phyloP scores from a whole-genome alignment of 2,329 filamentous ascomycete species.

The Alternaria triticina region DNA sequence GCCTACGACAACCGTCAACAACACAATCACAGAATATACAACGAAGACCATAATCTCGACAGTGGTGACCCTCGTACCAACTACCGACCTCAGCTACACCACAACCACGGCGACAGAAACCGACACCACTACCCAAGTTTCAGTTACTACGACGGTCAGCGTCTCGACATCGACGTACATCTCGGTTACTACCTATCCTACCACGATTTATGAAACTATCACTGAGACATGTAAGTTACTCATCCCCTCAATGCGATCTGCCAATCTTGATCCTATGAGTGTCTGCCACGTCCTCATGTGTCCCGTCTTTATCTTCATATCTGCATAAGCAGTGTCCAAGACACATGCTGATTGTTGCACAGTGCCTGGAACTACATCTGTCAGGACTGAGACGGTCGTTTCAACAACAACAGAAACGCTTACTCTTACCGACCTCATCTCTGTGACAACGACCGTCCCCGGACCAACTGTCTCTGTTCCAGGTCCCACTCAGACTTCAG shows the following conservation, averaged over 20 bases:
- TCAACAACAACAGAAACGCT: slow-evolving; percentile 12
- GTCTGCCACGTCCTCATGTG: background rate
- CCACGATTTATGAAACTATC: slow-evolving; percentile 1
- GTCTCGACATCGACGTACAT: slow-evolving; percentile 29
- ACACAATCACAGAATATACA: slow-evolving; percentile 14
- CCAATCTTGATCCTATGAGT: background rate
- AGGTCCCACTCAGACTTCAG: slow-evolving; percentile 19
- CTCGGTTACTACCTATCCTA: slow-evolving; percentile 10
- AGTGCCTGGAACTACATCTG: slow-evolving; percentile 15
- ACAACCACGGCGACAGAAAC: slow-evolving; percentile 18
- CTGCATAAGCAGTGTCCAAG: background rate
- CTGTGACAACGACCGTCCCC: slow-evolving; percentile 7
- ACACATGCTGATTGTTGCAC: background rate
- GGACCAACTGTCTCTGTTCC: slow-evolving; percentile 14
- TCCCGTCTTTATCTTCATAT: background rate
- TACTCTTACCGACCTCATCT: slow-evolving; percentile 9
- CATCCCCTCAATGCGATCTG: background rate
- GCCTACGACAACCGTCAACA: slow-evolving; percentile 13
- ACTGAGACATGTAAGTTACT: slow-evolving; percentile 7
- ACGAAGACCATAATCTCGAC: slow-evolving; percentile 27
- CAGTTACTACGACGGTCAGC: slow-evolving; percentile 19
- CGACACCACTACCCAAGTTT: slow-evolving; percentile 16
- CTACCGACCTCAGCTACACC: slow-evolving; percentile 14
- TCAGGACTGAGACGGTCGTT: slow-evolving; percentile 18
- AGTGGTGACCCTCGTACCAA: slow-evolving; percentile 25